Conservation (phyloP, 2,329 filamentous ascomycete species). For the Beauveria varroae region DNA sequence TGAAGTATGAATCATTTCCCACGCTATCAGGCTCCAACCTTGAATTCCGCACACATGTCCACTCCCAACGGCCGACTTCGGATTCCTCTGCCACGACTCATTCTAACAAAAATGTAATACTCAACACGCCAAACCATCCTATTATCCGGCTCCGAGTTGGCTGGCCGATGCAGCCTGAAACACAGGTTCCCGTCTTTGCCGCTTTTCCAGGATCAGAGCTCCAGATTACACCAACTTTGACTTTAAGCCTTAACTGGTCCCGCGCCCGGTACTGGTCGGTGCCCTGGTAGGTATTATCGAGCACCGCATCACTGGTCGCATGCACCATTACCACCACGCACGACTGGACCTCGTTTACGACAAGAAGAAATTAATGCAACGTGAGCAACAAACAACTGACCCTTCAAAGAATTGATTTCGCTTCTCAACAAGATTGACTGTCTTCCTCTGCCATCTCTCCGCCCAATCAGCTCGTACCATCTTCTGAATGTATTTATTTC, state of each 20-base stretch:
- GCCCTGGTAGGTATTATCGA: not conserved
- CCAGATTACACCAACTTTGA: not conserved
- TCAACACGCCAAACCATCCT: not conserved
- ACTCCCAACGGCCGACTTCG: constrained; percentile 10
- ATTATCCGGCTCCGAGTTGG: not conserved
- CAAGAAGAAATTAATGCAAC: not conserved
- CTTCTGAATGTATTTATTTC: not conserved
- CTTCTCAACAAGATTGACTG: no score
- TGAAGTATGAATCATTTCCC: no score
- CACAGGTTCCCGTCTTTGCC: not conserved
- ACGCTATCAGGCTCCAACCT: not conserved
- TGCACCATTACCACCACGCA: not conserved
- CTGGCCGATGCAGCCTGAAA: not conserved
- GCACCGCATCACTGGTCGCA: not conserved
- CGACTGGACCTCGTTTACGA: not conserved
- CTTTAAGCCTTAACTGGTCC: not conserved
- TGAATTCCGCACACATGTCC: not conserved
- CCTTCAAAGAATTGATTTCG: not conserved
- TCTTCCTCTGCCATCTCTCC: not conserved
- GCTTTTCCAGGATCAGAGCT: not conserved
- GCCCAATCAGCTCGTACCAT: not conserved
- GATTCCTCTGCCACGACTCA: not conserved
- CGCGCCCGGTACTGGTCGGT: not conserved
- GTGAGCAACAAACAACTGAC: not conserved
- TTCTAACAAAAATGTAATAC: no score